Evolutionary conservation across 2,329 filamentous ascomycete genomes (phyloP), one percentile per base, ranked within the genome.

Genomic region (Fusarium redolens): DNA sequence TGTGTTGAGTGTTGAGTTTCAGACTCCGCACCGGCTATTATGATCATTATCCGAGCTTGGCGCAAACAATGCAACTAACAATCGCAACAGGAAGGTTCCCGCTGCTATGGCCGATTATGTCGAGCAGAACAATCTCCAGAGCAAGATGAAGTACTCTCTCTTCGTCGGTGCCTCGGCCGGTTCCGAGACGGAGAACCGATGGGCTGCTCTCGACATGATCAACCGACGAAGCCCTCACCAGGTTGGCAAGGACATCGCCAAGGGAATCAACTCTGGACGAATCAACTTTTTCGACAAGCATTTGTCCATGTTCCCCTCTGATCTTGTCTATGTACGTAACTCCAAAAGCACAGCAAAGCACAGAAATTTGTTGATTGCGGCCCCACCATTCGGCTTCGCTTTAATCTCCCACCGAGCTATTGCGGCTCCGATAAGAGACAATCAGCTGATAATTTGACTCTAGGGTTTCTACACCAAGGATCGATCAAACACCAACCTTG

Each of bases 221-320:
- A 92, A 96, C 84, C 88, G 94, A 64, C 89, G 94, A 63, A 89
- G 90, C 75, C 94, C 94, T 62, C 94, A 97, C 84, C 94, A 97
- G 81, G 94, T 97, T 68, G 94, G 94, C 79, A 97, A 97, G 86
- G 89, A 93, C 66, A 97, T 97, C 74, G 90, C 94, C 68, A 96
- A 94, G 85, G 94, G 94, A 14, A 97, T 97, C 84, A 97, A 97
- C 82, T 91, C 92, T 76, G 94, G 94, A 47, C 88, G 92, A 75
- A 97, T 97, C 84, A 91, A 96, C 71, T 97, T 97, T 83, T 97
- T 97, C 80, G 94, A 97, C 82, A 97, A 97, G 85, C 94, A 97
- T 85, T 82, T 97, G 79, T 95, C 92, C 83, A 97, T 97, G 94
- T 97, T 97, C 81, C 94, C 94, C 7, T 88, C 92, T 43, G 94